Conservation (phyloP, 2,329 filamentous ascomycete species). For the Fusarium staphyleae region DNA sequence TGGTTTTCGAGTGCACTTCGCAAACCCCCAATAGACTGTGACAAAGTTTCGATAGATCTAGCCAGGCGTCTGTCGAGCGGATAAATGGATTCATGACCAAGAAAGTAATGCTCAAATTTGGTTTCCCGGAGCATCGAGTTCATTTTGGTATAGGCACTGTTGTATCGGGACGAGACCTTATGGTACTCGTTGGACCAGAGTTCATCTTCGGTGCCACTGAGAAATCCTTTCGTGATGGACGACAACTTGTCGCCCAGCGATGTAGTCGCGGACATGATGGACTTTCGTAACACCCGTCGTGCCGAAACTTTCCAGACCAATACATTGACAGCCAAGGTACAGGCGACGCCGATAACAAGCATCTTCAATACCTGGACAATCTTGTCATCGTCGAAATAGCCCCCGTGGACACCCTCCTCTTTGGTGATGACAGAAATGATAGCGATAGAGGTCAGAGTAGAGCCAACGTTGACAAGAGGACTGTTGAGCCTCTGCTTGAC, state of each 20-base stretch:
- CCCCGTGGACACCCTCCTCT: constrained; percentile 84
- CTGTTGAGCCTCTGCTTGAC: constrained; percentile 80
- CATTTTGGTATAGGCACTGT: constrained; percentile 71
- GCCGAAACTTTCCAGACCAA: constrained; percentile 81
- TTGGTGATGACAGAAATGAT: constrained; percentile 92
- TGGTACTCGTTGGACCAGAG: constrained; percentile 71
- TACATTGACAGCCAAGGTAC: constrained; percentile 77
- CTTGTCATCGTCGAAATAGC: constrained; percentile 81
- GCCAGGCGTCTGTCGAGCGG: constrained; percentile 79
- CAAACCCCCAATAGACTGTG: constrained; percentile 88
- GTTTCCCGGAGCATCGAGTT: constrained; percentile 82
- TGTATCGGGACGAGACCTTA: constrained; percentile 68
- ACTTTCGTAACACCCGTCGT: constrained; percentile 73
- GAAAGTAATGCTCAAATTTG: constrained; percentile 85
- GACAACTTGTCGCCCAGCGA: constrained; percentile 82
- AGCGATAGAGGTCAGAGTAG: constrained; percentile 84
- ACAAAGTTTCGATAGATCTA: constrained; percentile 82
- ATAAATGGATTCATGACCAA: constrained; percentile 82
- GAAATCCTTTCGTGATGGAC: constrained; percentile 81
- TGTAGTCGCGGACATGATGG: constrained; percentile 74
- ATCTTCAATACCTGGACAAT: constrained; percentile 85
- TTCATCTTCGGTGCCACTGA: constrained; percentile 82
- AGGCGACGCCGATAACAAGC: constrained; percentile 77
- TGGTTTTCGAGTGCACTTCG: constrained; percentile 90
- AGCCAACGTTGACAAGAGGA: constrained; percentile 82